phyloP scores from a whole-genome alignment of 73 alveolate species.

The Loxodes magnus region DNA sequence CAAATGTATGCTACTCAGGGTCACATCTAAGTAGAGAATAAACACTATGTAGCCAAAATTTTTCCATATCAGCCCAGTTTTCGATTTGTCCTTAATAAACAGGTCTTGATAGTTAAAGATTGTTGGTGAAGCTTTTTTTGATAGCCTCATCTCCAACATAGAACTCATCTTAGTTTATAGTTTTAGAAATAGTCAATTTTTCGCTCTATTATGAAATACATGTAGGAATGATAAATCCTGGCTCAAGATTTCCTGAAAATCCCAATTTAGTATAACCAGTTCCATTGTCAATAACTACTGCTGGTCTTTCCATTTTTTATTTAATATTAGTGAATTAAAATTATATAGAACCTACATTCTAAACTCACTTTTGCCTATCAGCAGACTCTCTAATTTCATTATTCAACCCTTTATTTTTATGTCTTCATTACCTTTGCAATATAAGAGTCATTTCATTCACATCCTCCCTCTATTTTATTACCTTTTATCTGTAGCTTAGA shows the following conservation, averaged over 20 bases:
- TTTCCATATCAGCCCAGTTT: constrained; percentile 97
- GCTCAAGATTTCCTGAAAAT: constrained; percentile 93
- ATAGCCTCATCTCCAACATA: constrained; percentile 94
- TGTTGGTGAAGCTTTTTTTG: constrained; percentile 38
- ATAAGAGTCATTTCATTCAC: no score
- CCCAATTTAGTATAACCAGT: constrained; percentile 98
- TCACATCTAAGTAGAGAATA: constrained; percentile 62
- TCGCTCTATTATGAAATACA: constrained; percentile 72
- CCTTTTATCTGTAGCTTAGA: no score
- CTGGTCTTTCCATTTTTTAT: constrained; percentile 23
- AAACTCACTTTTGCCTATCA: no score
- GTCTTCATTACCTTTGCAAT: no score
- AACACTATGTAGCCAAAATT: constrained; percentile 88
- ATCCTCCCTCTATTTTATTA: no score
- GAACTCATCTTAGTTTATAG: constrained; percentile 50
- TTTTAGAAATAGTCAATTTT: constrained; percentile 39
- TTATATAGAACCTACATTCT: no score
- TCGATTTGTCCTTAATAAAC: constrained; percentile 77
- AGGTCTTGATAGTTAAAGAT: constrained; percentile 46
- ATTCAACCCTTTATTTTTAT: no score
- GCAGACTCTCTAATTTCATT: no score
- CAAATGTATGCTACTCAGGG: constrained; percentile 83
- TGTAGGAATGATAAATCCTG: constrained; percentile 88
- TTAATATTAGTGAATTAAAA: neutral
- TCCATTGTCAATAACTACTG: constrained; percentile 87